These are phyloP conservation scores for Karstenula rhodostoma DNA, from an alignment of 2,329 filamentous ascomycete genomes.

Conservation along the genomic window DNA sequence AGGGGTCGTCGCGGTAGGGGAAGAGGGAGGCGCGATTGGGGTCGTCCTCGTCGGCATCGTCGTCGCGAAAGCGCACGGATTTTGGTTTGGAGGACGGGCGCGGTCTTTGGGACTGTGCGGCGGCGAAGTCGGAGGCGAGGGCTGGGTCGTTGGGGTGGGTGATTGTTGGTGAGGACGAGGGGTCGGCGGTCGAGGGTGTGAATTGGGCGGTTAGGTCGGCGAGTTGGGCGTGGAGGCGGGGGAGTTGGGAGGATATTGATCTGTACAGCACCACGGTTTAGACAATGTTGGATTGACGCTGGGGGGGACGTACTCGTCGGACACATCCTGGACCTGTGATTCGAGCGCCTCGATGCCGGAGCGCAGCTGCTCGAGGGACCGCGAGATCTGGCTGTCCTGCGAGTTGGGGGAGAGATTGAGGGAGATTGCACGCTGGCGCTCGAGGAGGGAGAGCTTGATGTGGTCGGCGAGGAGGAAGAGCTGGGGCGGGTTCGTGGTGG, in stretches of 20 bases:
- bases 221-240: conserved; percentile 75
- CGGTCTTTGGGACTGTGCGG: conserved; percentile 47
- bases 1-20: conserved; percentile 76
- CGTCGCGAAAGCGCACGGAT: conserved; percentile 85
- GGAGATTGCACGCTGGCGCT: conserved; percentile 84
- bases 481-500: conserved; percentile 68
- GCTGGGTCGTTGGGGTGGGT: conserved; percentile 56
- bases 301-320: conserved; percentile 59
- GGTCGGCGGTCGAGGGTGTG: conserved; percentile 65
- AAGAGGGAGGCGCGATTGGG: conserved; percentile 65
- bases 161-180: conserved; percentile 47
- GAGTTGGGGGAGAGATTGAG: conserved; percentile 80
- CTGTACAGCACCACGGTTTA: conserved; percentile 19
- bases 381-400: conserved; percentile 87
- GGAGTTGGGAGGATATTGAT: conserved; percentile 64
- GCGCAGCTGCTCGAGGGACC: conserved; percentile 85
- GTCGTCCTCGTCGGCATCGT: conserved; percentile 46
- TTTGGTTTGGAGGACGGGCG: conserved; percentile 71
- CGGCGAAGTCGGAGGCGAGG: conserved; percentile 47
- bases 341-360: conserved; percentile 78
- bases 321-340: conserved; percentile 65
- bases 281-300: not conserved
- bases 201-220: conserved; percentile 82
- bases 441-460: conserved; percentile 93
- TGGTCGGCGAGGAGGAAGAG: conserved; percentile 94